These are phyloP conservation scores for Cucurbita moschata DNA, from an alignment of 306 rosid species.

Conservation along the genomic window DNA sequence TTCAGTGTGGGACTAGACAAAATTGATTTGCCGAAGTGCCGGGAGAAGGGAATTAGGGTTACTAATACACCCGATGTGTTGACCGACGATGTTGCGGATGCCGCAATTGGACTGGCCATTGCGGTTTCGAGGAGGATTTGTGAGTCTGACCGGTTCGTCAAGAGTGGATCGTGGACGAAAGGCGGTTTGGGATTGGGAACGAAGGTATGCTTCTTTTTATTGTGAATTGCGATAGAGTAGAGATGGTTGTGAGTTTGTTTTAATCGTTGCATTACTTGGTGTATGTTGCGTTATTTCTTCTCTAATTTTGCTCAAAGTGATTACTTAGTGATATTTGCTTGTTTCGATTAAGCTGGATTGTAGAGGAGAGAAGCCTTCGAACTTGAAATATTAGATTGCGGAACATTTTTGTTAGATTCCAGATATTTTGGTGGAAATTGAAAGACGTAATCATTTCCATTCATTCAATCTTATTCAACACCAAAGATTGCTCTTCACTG, in stretches of 20 bases:
- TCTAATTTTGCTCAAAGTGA: neutral
- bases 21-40: slow-evolving; percentile 38
- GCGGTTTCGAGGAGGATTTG: slow-evolving; percentile 30
- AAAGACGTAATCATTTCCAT: neutral
- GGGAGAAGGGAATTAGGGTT: slow-evolving; percentile 33
- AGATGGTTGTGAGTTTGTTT: neutral
- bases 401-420: neutral
- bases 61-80: slow-evolving; percentile 58
- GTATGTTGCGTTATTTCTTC: neutral
- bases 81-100: slow-evolving; percentile 67
- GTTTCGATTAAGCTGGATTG: neutral
- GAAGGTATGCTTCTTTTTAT: slow-evolving; percentile 20
- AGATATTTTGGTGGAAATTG: neutral
- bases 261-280: neutral
- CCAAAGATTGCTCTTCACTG: neutral
- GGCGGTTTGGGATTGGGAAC: slow-evolving; percentile 16
- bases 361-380: neutral
- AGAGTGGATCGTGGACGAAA: slow-evolving; percentile 23
- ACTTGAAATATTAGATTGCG: neutral
- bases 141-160: slow-evolving; percentile 27
- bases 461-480: neutral
- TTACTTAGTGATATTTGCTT: neutral
- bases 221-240: neutral
- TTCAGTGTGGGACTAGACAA: slow-evolving; percentile 55
- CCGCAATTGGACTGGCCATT: slow-evolving; percentile 38